These are phyloP conservation scores for Clarireedia sp. DNA, from an alignment of 2,329 filamentous ascomycete genomes.

Conservation along the genomic window DNA sequence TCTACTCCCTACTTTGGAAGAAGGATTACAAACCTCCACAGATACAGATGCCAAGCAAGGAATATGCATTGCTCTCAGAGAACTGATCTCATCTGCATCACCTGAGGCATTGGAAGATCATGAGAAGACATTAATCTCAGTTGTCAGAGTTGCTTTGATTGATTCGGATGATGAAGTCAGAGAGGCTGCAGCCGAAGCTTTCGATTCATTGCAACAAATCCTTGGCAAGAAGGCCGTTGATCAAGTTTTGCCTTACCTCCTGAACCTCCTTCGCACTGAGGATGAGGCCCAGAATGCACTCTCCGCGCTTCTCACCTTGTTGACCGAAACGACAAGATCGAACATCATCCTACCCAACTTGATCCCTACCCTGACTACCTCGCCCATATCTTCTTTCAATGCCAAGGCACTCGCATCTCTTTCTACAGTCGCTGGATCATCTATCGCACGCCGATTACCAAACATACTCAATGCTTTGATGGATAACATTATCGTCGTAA, in stretches of 20 bases:
- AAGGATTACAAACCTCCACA: constrained; percentile 78
- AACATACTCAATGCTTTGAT: constrained; percentile 89
- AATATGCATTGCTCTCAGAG: constrained; percentile 91
- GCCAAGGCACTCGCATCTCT: constrained; percentile 88
- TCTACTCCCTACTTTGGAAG: constrained; percentile 83
- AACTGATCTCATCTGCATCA: constrained; percentile 84
- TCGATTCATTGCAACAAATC: constrained; percentile 88
- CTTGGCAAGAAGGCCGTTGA: constrained; percentile 92
- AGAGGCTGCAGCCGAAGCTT: constrained; percentile 93
- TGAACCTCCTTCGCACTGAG: constrained; percentile 80
- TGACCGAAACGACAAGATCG: constrained; percentile 86
- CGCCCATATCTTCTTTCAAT: constrained; percentile 90
- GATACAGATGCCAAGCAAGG: constrained; percentile 93
- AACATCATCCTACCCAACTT: constrained; percentile 96
- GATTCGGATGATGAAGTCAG: constrained; percentile 85
- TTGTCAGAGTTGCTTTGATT: constrained; percentile 85
- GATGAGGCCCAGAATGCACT: constrained; percentile 86
- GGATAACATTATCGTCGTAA: constrained; percentile 77
- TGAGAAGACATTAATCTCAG: constrained; percentile 89
- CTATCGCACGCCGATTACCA: constrained; percentile 85
- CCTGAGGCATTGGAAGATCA: constrained; percentile 86
- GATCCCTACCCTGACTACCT: constrained; percentile 82
- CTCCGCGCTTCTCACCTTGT: constrained; percentile 82
- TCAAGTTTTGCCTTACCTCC: constrained; percentile 85
- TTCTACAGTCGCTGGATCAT: constrained; percentile 79